A percentile compares a stretch with the other conserved stretches of the same genome.
Conservation (phyloP, 2,329 filamentous ascomycete species). For the Coccinonectria pachysandricola region DNA sequence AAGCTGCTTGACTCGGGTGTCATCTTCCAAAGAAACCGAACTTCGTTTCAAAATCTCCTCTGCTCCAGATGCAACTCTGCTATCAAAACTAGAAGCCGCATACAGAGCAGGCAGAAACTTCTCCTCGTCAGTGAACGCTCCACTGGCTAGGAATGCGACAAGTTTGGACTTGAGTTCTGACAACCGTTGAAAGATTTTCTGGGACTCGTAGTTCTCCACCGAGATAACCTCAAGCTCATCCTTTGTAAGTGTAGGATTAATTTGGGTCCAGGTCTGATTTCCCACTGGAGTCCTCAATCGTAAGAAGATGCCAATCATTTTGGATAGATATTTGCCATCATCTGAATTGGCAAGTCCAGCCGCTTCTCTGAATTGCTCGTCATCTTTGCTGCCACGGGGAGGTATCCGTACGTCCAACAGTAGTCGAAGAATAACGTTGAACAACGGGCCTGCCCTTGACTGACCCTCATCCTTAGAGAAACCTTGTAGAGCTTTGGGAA, state of each 20-base stretch:
- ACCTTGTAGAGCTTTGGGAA: constrained; percentile 42
- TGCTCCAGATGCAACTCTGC: constrained; percentile 69
- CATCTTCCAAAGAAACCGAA: constrained; percentile 62
- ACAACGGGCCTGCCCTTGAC: constrained; percentile 46
- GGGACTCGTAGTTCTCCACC: constrained; percentile 44
- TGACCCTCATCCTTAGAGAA: constrained; percentile 22
- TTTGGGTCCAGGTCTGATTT: constrained; percentile 19
- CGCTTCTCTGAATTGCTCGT: constrained; percentile 53
- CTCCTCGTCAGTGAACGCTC: constrained; percentile 74
- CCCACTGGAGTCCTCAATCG: constrained; percentile 24
- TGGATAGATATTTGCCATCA: constrained; percentile 65
- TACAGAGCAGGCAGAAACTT: constrained; percentile 76
- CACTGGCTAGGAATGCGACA: constrained; percentile 67
- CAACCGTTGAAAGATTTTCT: constrained; percentile 37
- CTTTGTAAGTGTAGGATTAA: constrained; percentile 24
- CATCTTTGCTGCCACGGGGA: constrained; percentile 66
- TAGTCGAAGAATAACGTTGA: constrained; percentile 73
- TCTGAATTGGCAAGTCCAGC: constrained; percentile 55
- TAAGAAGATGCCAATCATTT: constrained; percentile 68
- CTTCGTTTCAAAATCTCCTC: constrained; percentile 82
- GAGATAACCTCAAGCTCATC: constrained; percentile 22
- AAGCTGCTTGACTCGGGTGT: constrained; percentile 50
- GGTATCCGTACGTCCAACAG: constrained; percentile 64
- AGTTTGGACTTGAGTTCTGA: constrained; percentile 45
- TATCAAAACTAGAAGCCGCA: constrained; percentile 74